Conservation (phyloP, 805 yeast genomes). For the Citeromyces matritensis region DNA sequence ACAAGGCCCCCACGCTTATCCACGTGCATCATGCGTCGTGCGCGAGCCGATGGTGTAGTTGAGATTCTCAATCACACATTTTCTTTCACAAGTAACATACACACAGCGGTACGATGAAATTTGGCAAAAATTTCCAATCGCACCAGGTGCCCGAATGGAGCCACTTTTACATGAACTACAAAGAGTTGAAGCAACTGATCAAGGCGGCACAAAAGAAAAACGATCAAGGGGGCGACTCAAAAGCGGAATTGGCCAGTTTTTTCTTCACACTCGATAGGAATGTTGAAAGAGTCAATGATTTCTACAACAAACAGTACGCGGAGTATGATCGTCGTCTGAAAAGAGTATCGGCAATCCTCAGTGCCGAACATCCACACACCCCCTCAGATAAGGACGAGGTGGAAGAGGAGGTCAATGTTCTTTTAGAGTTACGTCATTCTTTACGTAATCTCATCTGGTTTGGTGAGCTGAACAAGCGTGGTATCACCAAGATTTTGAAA, state of each 20-base stretch:
- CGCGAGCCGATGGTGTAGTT: too few relatives aligned
- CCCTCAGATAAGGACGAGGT: constrained; percentile 33
- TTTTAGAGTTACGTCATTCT: constrained; percentile 62
- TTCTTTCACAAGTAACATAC: too few relatives aligned
- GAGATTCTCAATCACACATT: too few relatives aligned
- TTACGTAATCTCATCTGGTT: constrained; percentile 85
- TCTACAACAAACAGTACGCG: constrained; percentile 54
- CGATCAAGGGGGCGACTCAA: constrained; percentile 10
- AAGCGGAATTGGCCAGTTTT: constrained; percentile 42
- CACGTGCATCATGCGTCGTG: constrained; percentile 1
- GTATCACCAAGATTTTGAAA: constrained; percentile 77
- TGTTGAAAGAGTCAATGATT: constrained; percentile 67
- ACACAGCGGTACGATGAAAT: constrained; percentile 34
- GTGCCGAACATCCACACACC: constrained; percentile 10
- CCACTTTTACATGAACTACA: constrained; percentile 71
- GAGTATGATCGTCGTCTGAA: constrained; percentile 65
- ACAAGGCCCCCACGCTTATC: background rate
- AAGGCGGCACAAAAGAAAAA: constrained; percentile 36
- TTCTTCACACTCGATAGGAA: constrained; percentile 70
- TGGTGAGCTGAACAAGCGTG: constrained; percentile 84
- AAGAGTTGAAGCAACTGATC: constrained; percentile 67
- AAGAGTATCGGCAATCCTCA: constrained; percentile 23
- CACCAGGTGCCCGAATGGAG: constrained; percentile 96
- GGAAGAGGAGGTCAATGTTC: constrained; percentile 48
- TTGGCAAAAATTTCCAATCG: constrained; percentile 62